Conservation (phyloP, 768 basidiomycete species). For the Lactarius hatsudake region DNA sequence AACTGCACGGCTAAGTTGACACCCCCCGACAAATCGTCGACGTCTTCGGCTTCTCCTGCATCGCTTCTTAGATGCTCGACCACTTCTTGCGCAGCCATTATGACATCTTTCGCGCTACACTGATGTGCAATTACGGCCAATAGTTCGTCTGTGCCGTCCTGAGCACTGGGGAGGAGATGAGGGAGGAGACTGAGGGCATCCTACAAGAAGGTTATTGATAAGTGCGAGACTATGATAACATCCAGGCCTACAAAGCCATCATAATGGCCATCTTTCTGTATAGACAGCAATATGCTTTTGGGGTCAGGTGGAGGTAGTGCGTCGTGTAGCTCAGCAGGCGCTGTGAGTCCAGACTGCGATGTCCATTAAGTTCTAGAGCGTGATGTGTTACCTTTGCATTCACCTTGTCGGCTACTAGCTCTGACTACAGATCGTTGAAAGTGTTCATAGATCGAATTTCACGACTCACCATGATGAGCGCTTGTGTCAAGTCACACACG, state of each 20-base stretch:
- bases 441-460: neutral
- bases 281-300: conserved; percentile 16
- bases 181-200: conserved; percentile 43
- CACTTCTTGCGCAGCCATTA: conserved; percentile 42
- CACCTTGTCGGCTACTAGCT: neutral
- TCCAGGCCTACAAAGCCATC: conserved; percentile 25
- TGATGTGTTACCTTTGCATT: neutral
- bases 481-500: neutral
- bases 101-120: conserved; percentile 41
- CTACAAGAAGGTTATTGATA: conserved; percentile 29
- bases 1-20: conserved; percentile 26
- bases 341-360: conserved; percentile 27
- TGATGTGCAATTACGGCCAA: conserved; percentile 34
- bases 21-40: conserved; percentile 2
- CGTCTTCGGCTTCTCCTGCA: conserved; percentile 28
- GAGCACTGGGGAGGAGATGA: conserved; percentile 34
- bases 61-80: conserved; percentile 35
- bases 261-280: conserved; percentile 20
- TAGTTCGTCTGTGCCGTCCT: conserved; percentile 35
- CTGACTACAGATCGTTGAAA: neutral
- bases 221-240: neutral
- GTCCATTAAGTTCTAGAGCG: neutral
- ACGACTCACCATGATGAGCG: conserved; percentile 14
- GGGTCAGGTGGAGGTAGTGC: conserved; percentile 21
- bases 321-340: conserved; percentile 24